These are phyloP conservation scores for Aspergillus calidoustus DNA, from an alignment of 2,329 filamentous ascomycete genomes.

Conservation along the genomic window DNA sequence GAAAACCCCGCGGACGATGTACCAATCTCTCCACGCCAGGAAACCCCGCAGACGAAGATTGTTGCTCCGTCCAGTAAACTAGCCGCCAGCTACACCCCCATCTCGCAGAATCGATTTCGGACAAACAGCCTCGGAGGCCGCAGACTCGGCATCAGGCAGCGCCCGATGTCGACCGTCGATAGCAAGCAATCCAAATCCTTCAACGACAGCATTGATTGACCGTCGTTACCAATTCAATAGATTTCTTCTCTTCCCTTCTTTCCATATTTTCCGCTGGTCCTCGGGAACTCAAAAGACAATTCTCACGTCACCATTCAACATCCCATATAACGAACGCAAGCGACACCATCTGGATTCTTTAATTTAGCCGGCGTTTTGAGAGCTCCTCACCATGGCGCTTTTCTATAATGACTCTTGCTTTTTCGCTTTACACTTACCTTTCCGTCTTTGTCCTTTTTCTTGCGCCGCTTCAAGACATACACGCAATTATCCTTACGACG, in stretches of 20 bases:
- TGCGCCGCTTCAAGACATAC: slow-evolving; percentile 1
- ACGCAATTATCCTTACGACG: slow-evolving; percentile 9
- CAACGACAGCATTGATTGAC: slow-evolving; percentile 39
- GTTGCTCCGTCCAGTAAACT: slow-evolving; percentile 40
- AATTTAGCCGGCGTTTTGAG: slow-evolving; percentile 28
- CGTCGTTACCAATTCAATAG: slow-evolving; percentile 5
- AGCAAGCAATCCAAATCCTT: slow-evolving; percentile 32
- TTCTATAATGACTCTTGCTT: not conserved
- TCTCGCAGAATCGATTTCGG: slow-evolving; percentile 42
- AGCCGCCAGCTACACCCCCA: slow-evolving; percentile 44
- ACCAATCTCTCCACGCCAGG: slow-evolving; percentile 26
- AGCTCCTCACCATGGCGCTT: not conserved
- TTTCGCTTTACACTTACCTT: slow-evolving; percentile 2
- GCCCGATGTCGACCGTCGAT: slow-evolving; percentile 32
- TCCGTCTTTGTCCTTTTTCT: not conserved
- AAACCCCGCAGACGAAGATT: slow-evolving; percentile 38
- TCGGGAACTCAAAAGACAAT: slow-evolving; percentile 15
- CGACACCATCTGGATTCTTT: slow-evolving; percentile 27
- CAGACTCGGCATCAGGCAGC: slow-evolving; percentile 39
- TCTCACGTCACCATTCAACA: slow-evolving; percentile 19
- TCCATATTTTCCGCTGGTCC: slow-evolving; percentile 8
- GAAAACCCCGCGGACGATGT: slow-evolving; percentile 28
- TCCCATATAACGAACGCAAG: slow-evolving; percentile 28
- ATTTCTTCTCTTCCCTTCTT: slow-evolving; percentile 1
- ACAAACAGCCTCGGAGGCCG: slow-evolving; percentile 44